These are phyloP conservation scores for Solanum verrucosum DNA, from an alignment of 257 asterid genomes.

Conservation along the genomic window DNA sequence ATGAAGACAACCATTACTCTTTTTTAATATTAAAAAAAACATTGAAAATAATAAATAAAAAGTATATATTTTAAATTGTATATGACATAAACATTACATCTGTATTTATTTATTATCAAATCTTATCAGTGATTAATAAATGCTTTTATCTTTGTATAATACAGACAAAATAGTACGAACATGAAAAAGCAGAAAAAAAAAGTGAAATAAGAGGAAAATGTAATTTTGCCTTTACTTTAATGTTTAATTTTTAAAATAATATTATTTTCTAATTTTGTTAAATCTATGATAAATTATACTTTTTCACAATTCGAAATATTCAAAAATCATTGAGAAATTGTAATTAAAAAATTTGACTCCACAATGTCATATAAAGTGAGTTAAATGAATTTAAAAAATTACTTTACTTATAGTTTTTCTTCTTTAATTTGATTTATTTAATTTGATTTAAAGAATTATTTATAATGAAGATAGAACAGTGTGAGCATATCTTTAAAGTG, in stretches of 20 bases:
- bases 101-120: conserved; percentile 15
- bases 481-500: background rate
- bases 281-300: background rate
- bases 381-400: background rate
- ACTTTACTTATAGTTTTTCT: background rate
- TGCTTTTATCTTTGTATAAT: conserved; percentile 4
- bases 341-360: background rate
- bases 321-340: background rate
- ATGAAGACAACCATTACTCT: conserved; percentile 59
- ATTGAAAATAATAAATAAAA: background rate
- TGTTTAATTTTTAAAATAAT: background rate
- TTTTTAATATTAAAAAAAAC: conserved; percentile 10
- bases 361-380: background rate
- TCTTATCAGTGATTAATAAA: conserved; percentile 1
- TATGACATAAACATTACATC: conserved; percentile 23
- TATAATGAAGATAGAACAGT: background rate
- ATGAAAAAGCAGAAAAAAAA: background rate
- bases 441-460: background rate
- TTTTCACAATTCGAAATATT: background rate
- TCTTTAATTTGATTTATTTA: background rate
- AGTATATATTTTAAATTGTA: background rate
- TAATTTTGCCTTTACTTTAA: conserved; percentile 1
- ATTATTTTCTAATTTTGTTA: background rate
- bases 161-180: conserved; percentile 27
- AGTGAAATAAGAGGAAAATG: background rate